Conservation (phyloP, 148 eudicot genomes). For the Selenicereus undatus region DNA sequence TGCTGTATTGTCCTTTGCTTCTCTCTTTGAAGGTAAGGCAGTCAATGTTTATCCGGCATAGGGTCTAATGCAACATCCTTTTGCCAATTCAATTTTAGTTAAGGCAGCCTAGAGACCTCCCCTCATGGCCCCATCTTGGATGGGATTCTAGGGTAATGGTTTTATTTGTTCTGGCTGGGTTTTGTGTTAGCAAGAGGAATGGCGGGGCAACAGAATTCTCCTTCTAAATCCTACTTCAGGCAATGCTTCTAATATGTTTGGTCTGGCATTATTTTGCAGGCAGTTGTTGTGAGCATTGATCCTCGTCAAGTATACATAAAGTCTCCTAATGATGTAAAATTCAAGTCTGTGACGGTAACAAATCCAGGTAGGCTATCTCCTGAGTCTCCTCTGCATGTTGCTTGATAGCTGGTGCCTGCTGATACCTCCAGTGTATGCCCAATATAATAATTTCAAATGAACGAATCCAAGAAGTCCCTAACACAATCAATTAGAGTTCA, state of each 20-base stretch:
- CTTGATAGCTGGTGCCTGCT: neutral
- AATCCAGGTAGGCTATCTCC: slow-evolving; percentile 54
- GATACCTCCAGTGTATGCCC: neutral
- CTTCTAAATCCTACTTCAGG: neutral
- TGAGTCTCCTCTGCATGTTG: neutral
- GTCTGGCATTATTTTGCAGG: slow-evolving; percentile 40
- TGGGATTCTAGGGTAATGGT: neutral
- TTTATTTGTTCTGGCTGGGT: neutral
- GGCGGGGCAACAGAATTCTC: neutral
- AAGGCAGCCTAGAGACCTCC: neutral
- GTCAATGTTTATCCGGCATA: neutral
- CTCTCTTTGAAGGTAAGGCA: neutral
- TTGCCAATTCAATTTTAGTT: neutral
- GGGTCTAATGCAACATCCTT: neutral
- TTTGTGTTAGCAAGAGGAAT: neutral
- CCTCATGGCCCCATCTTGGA: neutral
- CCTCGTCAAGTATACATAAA: slow-evolving; percentile 84
- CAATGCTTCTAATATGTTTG: slow-evolving; percentile 1
- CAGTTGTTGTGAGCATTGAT: slow-evolving; percentile 98
- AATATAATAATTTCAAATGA: neutral
- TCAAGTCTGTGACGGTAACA: slow-evolving; percentile 60
- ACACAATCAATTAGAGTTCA: neutral
- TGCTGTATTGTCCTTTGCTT: neutral
- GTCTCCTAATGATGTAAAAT: slow-evolving; percentile 55
- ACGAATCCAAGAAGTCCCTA: neutral